Evolutionary conservation across 176 grass and related monocot species (phyloP), one percentile per base, ranked within the genome.

Genomic region (Alopecurus myosuroides): DNA sequence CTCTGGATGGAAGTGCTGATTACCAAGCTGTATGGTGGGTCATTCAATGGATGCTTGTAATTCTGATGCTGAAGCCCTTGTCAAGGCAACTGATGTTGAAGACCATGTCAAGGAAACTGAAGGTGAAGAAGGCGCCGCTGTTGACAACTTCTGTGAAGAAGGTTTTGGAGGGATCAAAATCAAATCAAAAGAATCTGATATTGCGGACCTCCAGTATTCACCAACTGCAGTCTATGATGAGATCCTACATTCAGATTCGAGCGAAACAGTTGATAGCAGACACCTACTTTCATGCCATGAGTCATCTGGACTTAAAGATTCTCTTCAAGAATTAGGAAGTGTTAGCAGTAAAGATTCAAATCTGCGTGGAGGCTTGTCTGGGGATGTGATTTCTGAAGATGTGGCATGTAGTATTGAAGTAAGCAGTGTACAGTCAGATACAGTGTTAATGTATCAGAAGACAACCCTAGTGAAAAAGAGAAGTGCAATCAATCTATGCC

Each of bases 381-480:
- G 23, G 65, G 48, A 64, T 65, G 52, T 64, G 74, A 77, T 77
- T 71, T 39, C 28, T 56, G 84, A 66, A 53, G 67, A 76, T 70
- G 49, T 79, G 80, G 63, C 35, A 74, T 30, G 56, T 83, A 34
- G 34, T 84, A 57, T 53, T 78, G 79, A 66, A 42, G 81, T 22
- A 84, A 75, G 50, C 26, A 44, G 44, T 50, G 39, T 20, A 52
- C 78, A 77, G 36, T 64, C 80, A 68, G 56, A 62, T 77, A 56
- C 70, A 36, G 56, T 36, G 52, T 46, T 72, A 55, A 84, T 58
- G 39, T 29, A 58, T 87, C 64, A 72, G 80, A 40, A 35, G 22
- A 80, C 19, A 72, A 52, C 39, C 30, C 22, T 58, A 29, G 72
- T 84, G 81, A 86, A 76, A 89, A 77, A 58, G 80, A 72, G 77